phyloP scores from a whole-genome alignment of 352 stramenopile species.

The Globisporangium abappressorium region DNA sequence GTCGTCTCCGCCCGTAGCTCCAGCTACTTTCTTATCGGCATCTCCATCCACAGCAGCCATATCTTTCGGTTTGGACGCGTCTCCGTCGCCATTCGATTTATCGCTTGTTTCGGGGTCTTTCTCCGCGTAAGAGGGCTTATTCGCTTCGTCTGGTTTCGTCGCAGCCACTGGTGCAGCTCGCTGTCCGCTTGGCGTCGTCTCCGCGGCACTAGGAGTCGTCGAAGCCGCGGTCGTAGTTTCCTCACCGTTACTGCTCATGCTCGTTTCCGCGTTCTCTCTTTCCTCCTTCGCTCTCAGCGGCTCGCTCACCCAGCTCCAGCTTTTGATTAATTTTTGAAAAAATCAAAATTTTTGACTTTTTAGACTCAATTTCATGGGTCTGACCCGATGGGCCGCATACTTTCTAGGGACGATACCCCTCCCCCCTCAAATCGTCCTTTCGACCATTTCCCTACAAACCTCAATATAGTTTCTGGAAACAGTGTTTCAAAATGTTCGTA shows the following conservation, averaged over 20 bases:
- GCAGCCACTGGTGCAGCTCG: not conserved
- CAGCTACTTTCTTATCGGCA: not conserved
- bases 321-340: not conserved
- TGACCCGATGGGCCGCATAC: no score
- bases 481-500: no score
- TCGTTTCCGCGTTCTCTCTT: not conserved
- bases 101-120: not conserved
- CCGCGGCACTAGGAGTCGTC: not conserved
- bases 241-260: constrained; percentile 12
- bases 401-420: no score
- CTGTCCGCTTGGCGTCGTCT: not conserved
- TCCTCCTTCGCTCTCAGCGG: not conserved
- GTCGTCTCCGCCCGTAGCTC: not conserved
- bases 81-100: constrained; percentile 11
- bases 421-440: no score
- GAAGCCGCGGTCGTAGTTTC: not conserved
- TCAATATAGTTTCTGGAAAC: no score
- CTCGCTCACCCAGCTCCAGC: constrained; percentile 1
- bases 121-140: not conserved
- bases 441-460: no score
- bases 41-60: constrained; percentile 6
- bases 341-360: no score
- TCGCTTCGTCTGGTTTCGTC: not conserved
- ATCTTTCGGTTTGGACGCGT: constrained; percentile 4
- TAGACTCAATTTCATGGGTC: no score